A percentile compares a stretch with the other conserved stretches of the same genome.
These are phyloP conservation scores for Candida stauntonica DNA, from an alignment of 805 yeast genomes.

Conservation along the genomic window DNA sequence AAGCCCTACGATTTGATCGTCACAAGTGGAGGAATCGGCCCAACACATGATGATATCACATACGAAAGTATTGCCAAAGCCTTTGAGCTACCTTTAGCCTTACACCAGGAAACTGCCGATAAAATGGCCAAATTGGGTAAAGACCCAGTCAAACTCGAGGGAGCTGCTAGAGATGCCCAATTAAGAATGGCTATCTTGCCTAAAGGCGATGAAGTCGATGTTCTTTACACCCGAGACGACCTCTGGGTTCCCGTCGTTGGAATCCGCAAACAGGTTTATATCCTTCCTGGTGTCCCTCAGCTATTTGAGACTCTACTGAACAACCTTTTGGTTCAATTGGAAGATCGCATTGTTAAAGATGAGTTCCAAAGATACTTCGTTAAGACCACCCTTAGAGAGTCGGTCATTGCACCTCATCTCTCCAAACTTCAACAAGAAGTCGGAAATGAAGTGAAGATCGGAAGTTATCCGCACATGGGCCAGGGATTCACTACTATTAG, in stretches of 20 bases:
- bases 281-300: constrained; percentile 83
- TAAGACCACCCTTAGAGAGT: constrained; percentile 56
- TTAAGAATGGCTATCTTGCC: constrained; percentile 82
- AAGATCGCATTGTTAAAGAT: constrained; percentile 28
- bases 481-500: constrained; percentile 67
- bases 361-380: constrained; percentile 49
- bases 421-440: constrained; percentile 43
- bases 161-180: constrained; percentile 53
- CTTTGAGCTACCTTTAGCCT: constrained; percentile 43
- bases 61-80: constrained; percentile 71
- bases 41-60: constrained; percentile 89
- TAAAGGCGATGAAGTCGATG: constrained; percentile 34
- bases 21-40: constrained; percentile 59
- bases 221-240: constrained; percentile 43
- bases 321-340: constrained; percentile 37
- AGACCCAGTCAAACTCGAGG: constrained; percentile 32
- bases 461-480: constrained; percentile 79
- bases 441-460: constrained; percentile 52
- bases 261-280: constrained; percentile 57
- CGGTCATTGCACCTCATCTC: constrained; percentile 64
- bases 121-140: constrained; percentile 52
- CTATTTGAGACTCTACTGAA: constrained; percentile 55
- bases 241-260: constrained; percentile 86
- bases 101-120: constrained; percentile 54
- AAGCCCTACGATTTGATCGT: constrained; percentile 53